Conservation (phyloP, 1,139 yeast genomes). For the Meyerozyma elateridarum region DNA sequence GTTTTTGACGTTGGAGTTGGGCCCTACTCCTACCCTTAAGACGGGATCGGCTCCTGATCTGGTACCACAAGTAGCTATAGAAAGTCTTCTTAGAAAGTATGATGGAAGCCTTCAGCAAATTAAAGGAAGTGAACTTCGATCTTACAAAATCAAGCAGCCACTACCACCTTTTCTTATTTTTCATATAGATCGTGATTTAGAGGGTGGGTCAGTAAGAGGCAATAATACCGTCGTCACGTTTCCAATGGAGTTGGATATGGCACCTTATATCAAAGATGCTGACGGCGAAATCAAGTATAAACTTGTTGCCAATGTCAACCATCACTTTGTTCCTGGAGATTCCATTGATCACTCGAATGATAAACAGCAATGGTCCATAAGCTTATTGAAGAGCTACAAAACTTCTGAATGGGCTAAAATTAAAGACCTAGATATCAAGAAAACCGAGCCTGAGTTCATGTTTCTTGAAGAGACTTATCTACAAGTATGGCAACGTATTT, state of each 20-base stretch:
- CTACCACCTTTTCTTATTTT: conserved; percentile 54
- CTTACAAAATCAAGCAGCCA: conserved; percentile 33
- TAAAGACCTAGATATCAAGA: conserved; percentile 44
- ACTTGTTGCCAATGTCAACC: conserved; percentile 49
- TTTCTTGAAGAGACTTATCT: conserved; percentile 61
- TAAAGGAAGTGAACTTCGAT: conserved; percentile 20
- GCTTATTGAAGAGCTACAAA: conserved; percentile 34
- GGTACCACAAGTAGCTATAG: conserved; percentile 52
- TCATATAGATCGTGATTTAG: conserved; percentile 50
- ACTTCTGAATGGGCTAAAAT: conserved; percentile 52
- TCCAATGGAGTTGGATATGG: conserved; percentile 42
- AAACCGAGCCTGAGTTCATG: conserved; percentile 52
- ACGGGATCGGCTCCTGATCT: conserved; percentile 18
- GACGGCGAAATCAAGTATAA: conserved; percentile 29
- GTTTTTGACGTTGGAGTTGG: conserved; percentile 55
- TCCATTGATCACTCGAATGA: conserved; percentile 23
- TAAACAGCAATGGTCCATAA: conserved; percentile 46
- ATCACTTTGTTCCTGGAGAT: conserved; percentile 26
- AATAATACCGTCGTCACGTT: conserved; percentile 66
- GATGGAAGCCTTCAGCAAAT: conserved; percentile 21
- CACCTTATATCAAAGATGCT: conserved; percentile 22
- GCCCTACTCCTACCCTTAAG: conserved; percentile 51
- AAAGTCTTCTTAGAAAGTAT: conserved; percentile 44
- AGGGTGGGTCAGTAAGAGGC: conserved; percentile 27
- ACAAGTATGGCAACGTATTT: conserved; percentile 55